phyloP scores from a whole-genome alignment of 805 yeast species.

The Clavispora phyllophila region DNA sequence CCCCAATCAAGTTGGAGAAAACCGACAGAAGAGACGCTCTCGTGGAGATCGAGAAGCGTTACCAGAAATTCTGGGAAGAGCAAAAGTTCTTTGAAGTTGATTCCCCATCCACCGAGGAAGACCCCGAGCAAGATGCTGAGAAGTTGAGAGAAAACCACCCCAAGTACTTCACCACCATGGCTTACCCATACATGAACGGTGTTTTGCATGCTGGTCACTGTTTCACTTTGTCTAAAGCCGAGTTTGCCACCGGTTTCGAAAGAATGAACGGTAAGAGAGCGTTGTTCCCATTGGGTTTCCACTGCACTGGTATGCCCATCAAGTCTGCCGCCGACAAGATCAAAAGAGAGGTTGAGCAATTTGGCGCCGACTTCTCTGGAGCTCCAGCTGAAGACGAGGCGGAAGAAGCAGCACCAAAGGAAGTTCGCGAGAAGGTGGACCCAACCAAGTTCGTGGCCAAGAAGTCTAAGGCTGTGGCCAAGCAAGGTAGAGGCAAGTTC shows the following conservation, averaged over 20 bases:
- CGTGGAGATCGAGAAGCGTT: conserved; percentile 81
- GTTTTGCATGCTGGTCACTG: conserved; percentile 96
- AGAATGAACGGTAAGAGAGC: conserved; percentile 92
- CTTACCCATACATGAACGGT: conserved; percentile 99
- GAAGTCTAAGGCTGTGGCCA: conserved; percentile 90
- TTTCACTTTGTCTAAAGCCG: conserved; percentile 91
- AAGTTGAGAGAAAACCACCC: conserved; percentile 77
- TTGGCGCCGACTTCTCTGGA: conserved; percentile 74
- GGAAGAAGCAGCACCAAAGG: conserved; percentile 24
- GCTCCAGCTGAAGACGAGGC: conserved; percentile 62
- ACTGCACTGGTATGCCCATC: conserved; percentile 99
- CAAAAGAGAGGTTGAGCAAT: conserved; percentile 84
- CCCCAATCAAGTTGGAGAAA: conserved; percentile 43
- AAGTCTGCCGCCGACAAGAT: conserved; percentile 93
- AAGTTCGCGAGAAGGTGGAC: conserved; percentile 53
- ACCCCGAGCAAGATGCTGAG: conserved; percentile 43
- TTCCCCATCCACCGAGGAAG: conserved; percentile 76
- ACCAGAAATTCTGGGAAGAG: conserved; percentile 82
- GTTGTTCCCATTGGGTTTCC: conserved; percentile 94
- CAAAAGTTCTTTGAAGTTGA: conserved; percentile 82
- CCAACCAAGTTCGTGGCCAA: conserved; percentile 87
- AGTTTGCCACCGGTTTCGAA: conserved; percentile 88
- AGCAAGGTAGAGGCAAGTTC: conserved; percentile 88
- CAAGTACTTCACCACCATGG: conserved; percentile 89
- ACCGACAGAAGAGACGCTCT: conserved; percentile 95